Conservation (phyloP, 805 yeast species). For the Metschnikowia baotianmanensis region DNA sequence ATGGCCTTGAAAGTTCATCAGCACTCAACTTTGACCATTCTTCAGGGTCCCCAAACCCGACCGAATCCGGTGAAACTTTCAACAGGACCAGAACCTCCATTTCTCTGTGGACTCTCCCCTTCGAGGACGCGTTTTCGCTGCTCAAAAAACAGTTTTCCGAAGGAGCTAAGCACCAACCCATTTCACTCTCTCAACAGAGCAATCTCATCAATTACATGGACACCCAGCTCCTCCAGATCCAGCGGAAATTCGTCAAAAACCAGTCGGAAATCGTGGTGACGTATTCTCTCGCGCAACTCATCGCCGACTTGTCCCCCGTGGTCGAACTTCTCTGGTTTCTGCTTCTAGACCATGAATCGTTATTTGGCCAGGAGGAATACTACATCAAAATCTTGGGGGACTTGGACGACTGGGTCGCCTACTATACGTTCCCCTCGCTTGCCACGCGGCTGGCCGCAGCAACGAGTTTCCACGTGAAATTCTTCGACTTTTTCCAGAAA, state of each 20-base stretch:
- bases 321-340: slow-evolving; percentile 64
- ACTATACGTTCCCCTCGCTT: slow-evolving; percentile 23
- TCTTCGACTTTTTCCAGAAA: slow-evolving; percentile 38
- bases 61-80: background rate
- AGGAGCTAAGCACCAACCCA: slow-evolving; percentile 5
- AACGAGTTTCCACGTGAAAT: slow-evolving; percentile 9
- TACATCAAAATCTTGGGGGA: slow-evolving; percentile 65
- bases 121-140: slow-evolving; percentile 28
- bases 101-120: slow-evolving; percentile 20
- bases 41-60: too few relatives aligned
- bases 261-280: slow-evolving; percentile 21
- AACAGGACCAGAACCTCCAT: background rate
- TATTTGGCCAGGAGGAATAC: slow-evolving; percentile 62
- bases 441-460: slow-evolving; percentile 1
- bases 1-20: background rate
- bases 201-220: slow-evolving; percentile 30
- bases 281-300: slow-evolving; percentile 32
- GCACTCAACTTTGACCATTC: background rate
- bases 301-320: slow-evolving; percentile 46
- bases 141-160: slow-evolving; percentile 6
- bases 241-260: slow-evolving; percentile 36
- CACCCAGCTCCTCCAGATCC: slow-evolving; percentile 16
- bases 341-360: slow-evolving; percentile 27
- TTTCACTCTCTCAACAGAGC: slow-evolving; percentile 47
- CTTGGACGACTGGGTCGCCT: slow-evolving; percentile 54